Evolutionary conservation across 1,284 basidiomycete species (phyloP), one percentile per base, ranked within the genome.

Genomic region (Trichosporon asahii): DNA sequence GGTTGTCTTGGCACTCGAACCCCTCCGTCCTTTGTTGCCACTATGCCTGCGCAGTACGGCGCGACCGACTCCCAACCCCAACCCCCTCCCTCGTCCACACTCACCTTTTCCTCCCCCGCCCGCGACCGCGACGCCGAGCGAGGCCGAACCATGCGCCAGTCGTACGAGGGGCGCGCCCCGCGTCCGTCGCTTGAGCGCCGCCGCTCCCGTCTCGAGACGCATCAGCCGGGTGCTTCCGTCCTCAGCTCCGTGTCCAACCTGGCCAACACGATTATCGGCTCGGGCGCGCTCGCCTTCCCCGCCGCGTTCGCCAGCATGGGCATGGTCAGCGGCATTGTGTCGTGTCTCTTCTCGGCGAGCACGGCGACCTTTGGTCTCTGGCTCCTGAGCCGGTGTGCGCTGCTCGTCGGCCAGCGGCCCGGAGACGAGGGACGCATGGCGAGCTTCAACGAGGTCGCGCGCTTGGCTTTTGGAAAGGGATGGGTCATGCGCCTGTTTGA

Each of bases 341-440:
- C 94, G 35, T 96, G 97, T 77, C 73, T 91, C n/a, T 88, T 95
- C 74, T 98, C 93, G 49, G 96, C 92, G 5, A 82, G 83, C 8
- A 89, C 92, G 11, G 91, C 91, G 2, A 89, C 88, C 0, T 94
- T 97, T 75, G 97, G 96, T 7, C 85, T 99, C 2, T 95, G 97
- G 81, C 87, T 98, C 15, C 88, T 99, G 31, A 91, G 92, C 9
- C 84, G 92, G 12, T 95, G 93, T 78, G 97, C 96, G 1, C 88
- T 88, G n/a, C 86, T 89, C 70, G 88, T 93, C 0, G 84, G 84
- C 2, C 79, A 79, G 44, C 70, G 71, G 55, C 79, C 79, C 5
- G 81, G 80, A 14, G 78, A 82, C 33, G 79, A 82, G 66, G 76
- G 92, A 9, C 81, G 83, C 57, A 89, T 88, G 44, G 87, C 94